Evolutionary conservation across 345 rosid species (phyloP).

Genomic region (Boechera retrofracta): DNA sequence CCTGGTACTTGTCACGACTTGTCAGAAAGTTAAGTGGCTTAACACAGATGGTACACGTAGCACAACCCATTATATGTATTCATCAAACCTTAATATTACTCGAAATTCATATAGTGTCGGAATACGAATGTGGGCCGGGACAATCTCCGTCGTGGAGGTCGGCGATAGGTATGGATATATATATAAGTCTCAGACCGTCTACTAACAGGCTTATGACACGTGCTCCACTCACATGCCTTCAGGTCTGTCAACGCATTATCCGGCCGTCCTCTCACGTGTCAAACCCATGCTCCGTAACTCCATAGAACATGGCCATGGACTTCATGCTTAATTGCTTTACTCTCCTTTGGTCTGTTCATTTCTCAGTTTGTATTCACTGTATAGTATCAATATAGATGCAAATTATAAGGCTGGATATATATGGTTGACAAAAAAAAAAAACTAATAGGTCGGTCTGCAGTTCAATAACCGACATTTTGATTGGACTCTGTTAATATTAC

Average conservation of each 20-base stretch:
- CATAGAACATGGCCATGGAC: constrained; percentile 23
- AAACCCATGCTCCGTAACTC: constrained; percentile 9
- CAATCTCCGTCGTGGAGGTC: constrained; percentile 41
- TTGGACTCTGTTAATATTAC: not conserved
- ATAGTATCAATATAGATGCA: not conserved
- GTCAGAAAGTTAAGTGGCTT: constrained; percentile 17
- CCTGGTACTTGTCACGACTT: not conserved
- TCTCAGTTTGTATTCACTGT: constrained; percentile 20
- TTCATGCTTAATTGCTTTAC: constrained; percentile 5
- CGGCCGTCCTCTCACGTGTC: constrained; percentile 35
- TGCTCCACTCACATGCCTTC: constrained; percentile 28
- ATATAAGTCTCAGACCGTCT: constrained; percentile 20
- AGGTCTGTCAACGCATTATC: constrained; percentile 1
- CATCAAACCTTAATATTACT: constrained; percentile 20
- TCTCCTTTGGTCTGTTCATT: not conserved
- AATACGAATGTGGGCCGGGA: constrained; percentile 37
- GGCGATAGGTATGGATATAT: constrained; percentile 37
- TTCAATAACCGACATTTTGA: not conserved
- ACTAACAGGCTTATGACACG: not conserved
- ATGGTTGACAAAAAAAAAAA: too few relatives aligned
- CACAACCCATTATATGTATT: constrained; percentile 3
- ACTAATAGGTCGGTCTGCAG: not conserved
- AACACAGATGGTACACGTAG: constrained; percentile 27
- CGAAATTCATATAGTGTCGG: constrained; percentile 14
- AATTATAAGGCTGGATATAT: not conserved